These are phyloP conservation scores for Inga oerstediana DNA, from an alignment of 306 rosid species.

Conservation along the genomic window DNA sequence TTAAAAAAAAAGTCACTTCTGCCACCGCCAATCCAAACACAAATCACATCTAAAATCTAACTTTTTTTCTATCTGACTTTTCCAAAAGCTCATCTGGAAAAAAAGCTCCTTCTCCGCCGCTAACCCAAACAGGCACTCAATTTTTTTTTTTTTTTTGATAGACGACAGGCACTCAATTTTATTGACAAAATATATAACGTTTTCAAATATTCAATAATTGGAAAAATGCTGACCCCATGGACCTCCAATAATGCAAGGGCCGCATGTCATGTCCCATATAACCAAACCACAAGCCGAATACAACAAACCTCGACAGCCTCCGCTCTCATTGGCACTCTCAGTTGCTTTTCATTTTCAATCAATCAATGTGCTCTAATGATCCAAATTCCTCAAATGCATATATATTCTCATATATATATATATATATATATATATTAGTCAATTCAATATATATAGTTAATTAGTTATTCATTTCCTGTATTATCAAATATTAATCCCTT, in stretches of 20 bases:
- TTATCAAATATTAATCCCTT: background rate
- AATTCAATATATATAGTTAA: background rate
- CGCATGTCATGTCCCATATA: slow-evolving; percentile 9
- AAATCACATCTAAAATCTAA: no score
- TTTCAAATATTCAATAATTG: background rate
- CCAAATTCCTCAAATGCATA: background rate
- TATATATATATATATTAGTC: background rate
- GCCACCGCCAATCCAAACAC: no score
- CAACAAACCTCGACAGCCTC: slow-evolving; percentile 39
- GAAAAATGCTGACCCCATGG: slow-evolving; percentile 29
- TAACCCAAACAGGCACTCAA: no score
- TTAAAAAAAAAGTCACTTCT: no score
- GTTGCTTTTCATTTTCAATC: slow-evolving; percentile 30
- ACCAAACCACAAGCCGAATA: slow-evolving; percentile 21
- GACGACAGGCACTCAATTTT: no score
- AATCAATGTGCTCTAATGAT: slow-evolving; percentile 21
- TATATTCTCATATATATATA: background rate
- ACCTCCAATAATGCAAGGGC: slow-evolving; percentile 42
- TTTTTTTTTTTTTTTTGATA: no score
- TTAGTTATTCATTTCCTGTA: background rate
- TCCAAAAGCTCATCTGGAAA: no score
- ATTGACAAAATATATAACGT: no score
- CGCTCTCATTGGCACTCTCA: slow-evolving; percentile 14
- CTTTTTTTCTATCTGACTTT: no score
- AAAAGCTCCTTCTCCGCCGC: no score